A percentile compares a stretch with the other conserved stretches of the same genome.
phyloP scores from a whole-genome alignment of 208 protist species.

The Borovskyia barvae region DNA sequence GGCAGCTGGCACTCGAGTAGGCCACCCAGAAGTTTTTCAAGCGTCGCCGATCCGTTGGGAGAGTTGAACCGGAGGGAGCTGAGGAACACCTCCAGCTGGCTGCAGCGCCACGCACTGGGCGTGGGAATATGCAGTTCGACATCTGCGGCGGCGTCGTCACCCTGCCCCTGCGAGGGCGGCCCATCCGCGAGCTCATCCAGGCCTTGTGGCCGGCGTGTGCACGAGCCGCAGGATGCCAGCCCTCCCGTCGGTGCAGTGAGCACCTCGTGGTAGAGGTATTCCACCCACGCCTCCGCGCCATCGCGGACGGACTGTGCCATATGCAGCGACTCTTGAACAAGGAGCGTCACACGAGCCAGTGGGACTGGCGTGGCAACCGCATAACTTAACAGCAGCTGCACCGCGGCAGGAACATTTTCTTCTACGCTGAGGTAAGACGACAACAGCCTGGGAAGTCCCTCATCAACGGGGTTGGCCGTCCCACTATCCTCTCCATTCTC shows the following conservation, averaged over 20 bases:
- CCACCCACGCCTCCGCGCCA: conserved; percentile 25
- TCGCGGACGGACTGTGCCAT: conserved; percentile 5
- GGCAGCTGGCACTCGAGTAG: conserved; percentile 43
- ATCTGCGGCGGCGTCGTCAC: background rate
- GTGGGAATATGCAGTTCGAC: background rate
- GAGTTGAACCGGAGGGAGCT: conserved; percentile 30
- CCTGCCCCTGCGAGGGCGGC: conserved; percentile 2
- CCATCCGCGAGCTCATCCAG: conserved; percentile 24
- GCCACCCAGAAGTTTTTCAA: conserved; percentile 43
- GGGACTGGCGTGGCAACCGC: background rate
- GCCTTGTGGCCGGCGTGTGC: conserved; percentile 8
- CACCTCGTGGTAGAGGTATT: conserved; percentile 20
- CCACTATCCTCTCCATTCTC: no score
- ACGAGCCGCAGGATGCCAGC: background rate
- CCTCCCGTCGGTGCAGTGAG: conserved; percentile 1
- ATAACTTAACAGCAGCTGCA: conserved; percentile 14
- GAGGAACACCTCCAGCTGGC: conserved; percentile 46
- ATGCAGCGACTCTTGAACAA: conserved; percentile 17
- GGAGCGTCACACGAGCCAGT: conserved; percentile 1
- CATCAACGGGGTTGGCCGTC: background rate
- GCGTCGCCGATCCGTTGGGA: conserved; percentile 2
- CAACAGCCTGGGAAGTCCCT: background rate
- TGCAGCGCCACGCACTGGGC: conserved; percentile 20
- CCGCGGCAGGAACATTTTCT: conserved; percentile 1
- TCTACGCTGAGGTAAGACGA: background rate